phyloP scores from a whole-genome alignment of 2,329 filamentous ascomycete genomes.

The Rhynchosporium graminicola region DNA sequence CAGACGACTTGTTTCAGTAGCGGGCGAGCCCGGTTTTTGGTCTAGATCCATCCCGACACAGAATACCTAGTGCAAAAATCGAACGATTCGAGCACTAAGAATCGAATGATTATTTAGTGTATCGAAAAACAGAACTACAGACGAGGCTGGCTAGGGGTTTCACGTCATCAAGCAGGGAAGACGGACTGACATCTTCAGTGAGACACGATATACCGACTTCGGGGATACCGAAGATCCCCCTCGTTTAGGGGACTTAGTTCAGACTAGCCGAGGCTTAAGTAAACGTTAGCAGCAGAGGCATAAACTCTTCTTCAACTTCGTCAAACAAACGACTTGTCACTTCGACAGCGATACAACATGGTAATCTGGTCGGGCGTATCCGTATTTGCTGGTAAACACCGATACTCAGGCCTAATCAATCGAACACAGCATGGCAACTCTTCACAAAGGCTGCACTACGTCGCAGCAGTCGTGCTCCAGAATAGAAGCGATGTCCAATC shows the following conservation, averaged over 20 bases:
- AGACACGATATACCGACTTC: background rate
- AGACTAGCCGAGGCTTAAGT: background rate
- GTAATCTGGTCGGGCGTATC: background rate
- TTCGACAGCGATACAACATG: background rate
- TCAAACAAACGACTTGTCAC: background rate
- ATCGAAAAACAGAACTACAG: background rate
- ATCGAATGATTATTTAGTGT: too few relatives aligned
- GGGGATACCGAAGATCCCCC: background rate
- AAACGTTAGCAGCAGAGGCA: background rate
- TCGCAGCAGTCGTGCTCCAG: background rate
- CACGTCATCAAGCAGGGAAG: background rate
- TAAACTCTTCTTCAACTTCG: background rate
- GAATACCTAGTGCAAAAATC: too few relatives aligned
- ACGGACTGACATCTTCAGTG: too few relatives aligned
- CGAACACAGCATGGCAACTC: background rate
- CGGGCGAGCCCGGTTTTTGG: too few relatives aligned
- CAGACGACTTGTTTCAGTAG: too few relatives aligned
- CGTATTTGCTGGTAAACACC: background rate
- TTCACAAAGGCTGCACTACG: background rate
- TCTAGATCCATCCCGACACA: too few relatives aligned
- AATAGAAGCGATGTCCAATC: background rate
- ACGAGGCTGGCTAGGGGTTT: background rate
- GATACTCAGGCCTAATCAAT: background rate
- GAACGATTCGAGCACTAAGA: too few relatives aligned
- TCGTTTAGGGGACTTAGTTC: too few relatives aligned